Evolutionary conservation across 139 green algal genomes (phyloP).

Genomic region (Chlamydomonas sp.): DNA sequence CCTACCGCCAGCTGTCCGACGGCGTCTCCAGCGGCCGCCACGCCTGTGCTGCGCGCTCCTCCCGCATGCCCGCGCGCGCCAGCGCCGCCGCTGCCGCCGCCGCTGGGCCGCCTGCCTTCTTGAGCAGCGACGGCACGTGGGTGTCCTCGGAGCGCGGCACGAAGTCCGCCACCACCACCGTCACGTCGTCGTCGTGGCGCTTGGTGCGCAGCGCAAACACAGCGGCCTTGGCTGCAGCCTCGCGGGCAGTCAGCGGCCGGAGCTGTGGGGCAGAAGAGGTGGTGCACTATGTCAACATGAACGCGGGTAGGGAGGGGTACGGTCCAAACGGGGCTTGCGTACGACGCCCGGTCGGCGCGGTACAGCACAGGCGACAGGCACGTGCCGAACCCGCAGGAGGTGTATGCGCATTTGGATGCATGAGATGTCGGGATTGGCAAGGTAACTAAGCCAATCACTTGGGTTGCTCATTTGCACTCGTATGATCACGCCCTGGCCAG

Average conservation of each 20-base stretch:
- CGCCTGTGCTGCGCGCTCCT: constrained; percentile 25
- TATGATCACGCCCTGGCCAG: not conserved
- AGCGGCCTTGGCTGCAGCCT: constrained; percentile 15
- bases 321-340: too few species aligned
- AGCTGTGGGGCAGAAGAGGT: not conserved
- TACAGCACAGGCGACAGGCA: not conserved
- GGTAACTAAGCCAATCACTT: too few species aligned
- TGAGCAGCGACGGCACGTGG: constrained; percentile 22
- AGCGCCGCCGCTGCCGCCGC: constrained; percentile 1
- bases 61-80: not conserved
- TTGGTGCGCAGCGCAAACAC: constrained; percentile 37
- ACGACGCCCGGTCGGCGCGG: not conserved
- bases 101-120: not conserved
- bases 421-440: too few species aligned
- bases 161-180: constrained; percentile 73
- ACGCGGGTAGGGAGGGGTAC: not conserved
- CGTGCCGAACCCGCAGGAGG: not conserved
- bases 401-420: too few species aligned
- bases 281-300: not conserved
- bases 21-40: constrained; percentile 46
- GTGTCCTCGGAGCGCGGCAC: constrained; percentile 34
- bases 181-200: constrained; percentile 32
- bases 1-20: constrained; percentile 31
- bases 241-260: constrained; percentile 14
- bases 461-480: too few species aligned